Evolutionary conservation across 1,284 basidiomycete genomes (phyloP).

Genomic region (Albatrellus sp.): DNA sequence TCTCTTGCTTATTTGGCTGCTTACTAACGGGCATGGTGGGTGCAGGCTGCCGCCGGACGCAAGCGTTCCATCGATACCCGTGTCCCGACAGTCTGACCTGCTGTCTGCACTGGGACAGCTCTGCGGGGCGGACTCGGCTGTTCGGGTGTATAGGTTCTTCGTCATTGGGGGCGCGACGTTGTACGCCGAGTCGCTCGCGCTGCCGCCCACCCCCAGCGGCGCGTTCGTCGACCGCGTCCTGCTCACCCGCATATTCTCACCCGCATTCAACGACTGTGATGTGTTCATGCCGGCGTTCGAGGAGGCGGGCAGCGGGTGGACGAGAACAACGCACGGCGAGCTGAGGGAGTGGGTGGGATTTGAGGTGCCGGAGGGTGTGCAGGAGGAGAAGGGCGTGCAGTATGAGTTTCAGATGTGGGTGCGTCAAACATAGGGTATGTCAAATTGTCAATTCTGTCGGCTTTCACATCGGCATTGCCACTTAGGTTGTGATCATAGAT

Average conservation of each 20-base stretch:
- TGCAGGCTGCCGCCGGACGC: no score
- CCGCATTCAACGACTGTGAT: constrained; percentile 75
- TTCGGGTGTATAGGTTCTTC: constrained; percentile 44
- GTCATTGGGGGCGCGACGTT: constrained; percentile 86
- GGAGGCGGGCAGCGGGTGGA: constrained; percentile 33
- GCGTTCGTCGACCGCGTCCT: constrained; percentile 67
- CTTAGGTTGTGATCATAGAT: no score
- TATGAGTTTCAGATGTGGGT: constrained; percentile 95
- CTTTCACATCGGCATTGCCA: no score
- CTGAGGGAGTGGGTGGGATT: constrained; percentile 70
- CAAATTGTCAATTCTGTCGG: background rate
- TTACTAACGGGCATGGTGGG: no score
- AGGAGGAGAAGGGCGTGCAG: constrained; percentile 69
- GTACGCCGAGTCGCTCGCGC: constrained; percentile 58
- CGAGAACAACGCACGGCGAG: constrained; percentile 41
- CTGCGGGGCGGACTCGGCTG: constrained; percentile 3
- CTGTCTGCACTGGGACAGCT: constrained; percentile 7
- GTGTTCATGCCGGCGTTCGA: constrained; percentile 73
- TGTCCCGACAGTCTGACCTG: constrained; percentile 7
- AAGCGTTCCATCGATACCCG: background rate
- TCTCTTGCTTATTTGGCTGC: background rate
- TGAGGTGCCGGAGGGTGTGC: constrained; percentile 61
- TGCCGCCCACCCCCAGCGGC: constrained; percentile 18
- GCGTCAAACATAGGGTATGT: constrained; percentile 15
- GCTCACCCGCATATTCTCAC: constrained; percentile 73